phyloP scores from a whole-genome alignment of 352 stramenopile genomes.

The Plasmopara muralis region DNA sequence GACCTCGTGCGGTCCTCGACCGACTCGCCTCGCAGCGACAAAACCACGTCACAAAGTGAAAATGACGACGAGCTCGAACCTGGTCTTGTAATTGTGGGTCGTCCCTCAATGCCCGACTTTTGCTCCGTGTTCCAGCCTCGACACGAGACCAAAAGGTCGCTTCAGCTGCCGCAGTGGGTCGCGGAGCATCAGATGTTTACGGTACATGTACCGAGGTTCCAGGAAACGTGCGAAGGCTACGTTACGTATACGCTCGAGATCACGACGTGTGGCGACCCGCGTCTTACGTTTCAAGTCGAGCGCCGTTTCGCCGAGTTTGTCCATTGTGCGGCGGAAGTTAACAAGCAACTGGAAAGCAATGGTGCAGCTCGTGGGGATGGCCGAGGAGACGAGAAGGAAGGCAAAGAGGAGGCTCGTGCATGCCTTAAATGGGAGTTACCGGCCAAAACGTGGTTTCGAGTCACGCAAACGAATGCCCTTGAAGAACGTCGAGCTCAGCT shows the following conservation, averaged over 20 bases:
- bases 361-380: slow-evolving; percentile 9
- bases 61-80: slow-evolving; percentile 42
- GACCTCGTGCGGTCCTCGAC: slow-evolving; percentile 5
- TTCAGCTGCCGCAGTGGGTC: not conserved
- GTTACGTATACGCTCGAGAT: slow-evolving; percentile 56
- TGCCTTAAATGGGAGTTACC: slow-evolving; percentile 56
- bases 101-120: slow-evolving; percentile 44
- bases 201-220: slow-evolving; percentile 48
- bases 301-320: slow-evolving; percentile 79
- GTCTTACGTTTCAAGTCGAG: slow-evolving; percentile 48
- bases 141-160: slow-evolving; percentile 9
- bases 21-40: slow-evolving; percentile 11
- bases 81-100: slow-evolving; percentile 63
- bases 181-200: slow-evolving; percentile 39
- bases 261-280: slow-evolving; percentile 27
- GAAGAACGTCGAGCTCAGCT: slow-evolving; percentile 61
- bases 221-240: slow-evolving; percentile 57
- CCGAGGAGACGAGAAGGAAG: slow-evolving; percentile 8
- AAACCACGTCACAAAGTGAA: slow-evolving; percentile 23
- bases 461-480: slow-evolving; percentile 50
- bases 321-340: slow-evolving; percentile 38
- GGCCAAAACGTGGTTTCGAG: slow-evolving; percentile 72
- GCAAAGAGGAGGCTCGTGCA: slow-evolving; percentile 3
- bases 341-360: slow-evolving; percentile 29
- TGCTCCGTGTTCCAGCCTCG: slow-evolving; percentile 50